Base-by-base conservation (phyloP, 2,329 filamentous ascomycete species). In the Penicillium brevicompactum region DNA sequence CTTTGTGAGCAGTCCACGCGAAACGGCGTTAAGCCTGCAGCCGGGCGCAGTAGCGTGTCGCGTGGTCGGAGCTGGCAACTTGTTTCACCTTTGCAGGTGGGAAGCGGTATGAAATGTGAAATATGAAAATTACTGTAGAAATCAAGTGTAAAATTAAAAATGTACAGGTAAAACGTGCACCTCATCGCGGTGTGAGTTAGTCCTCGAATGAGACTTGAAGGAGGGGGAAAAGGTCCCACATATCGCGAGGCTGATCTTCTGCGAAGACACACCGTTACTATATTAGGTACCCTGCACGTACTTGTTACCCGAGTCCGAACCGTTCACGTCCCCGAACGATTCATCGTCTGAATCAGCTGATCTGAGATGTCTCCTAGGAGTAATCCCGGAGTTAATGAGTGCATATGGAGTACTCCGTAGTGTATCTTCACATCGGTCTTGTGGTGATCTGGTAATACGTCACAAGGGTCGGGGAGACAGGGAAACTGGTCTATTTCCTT, bases 1-100 rank as follows among this genome's bases (percentile, higher is more conserved):
- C 40, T 55, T 60, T 63, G 56, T 63, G 60, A 64, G 49, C 49
- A 51, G 60, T 63, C 60, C 50, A 56, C 52, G 46, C 53, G 49
- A 51, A 41, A 50, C 43, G 42, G 52, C 43, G 41, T 59, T 49
- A 57, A 40, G 43, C 48, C 40, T 62, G 56, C 61, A 63, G 53
- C 51, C 44, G 51, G 38, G 46, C 38, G 48, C 49, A 51, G 52
- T 62, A 58, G 55, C 56, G 54, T 51, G 48, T 61, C 61, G 63
- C 63, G 58, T 65, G 63, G 63, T 50, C 51, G 56, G 58, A 58
- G 53, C 53, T 50, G 40, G 27, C 40, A 42, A 55, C 46, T 46
- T 57, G 58, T 64, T 64, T 64, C 63, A 63, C 14, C 31, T 16
- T 44, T 21, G 16, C 48, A 18, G 31, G 21, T 42, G 30, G 11